Evolutionary conservation across 1,139 yeast species (phyloP), one percentile per base, ranked within the genome.

Genomic region (Schizosaccharomyces versatilis): DNA sequence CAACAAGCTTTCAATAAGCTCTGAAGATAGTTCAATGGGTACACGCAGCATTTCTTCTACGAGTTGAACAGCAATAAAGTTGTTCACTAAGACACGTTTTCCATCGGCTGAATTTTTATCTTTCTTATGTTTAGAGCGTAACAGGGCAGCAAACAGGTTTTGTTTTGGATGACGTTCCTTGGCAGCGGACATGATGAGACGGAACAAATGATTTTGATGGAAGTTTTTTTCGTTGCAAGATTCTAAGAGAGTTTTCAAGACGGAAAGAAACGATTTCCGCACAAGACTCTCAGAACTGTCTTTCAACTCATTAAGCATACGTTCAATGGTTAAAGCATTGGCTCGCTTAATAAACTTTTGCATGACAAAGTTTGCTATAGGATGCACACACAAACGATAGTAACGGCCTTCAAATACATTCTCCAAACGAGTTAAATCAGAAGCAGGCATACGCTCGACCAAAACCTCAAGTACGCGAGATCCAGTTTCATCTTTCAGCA

Each of bases 291-390:
- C 72, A 61, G 84, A 68, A 57, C 79, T 79, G 0, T 93, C 94
- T 41, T 84, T 74, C 48, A 85, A 70, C 56, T 72, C 74, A 62
- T 83, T 69, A 52, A 85, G 80, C 60, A 73, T 74, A 62, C 77
- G 77, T 14, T 15, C 78, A 77, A 57, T 75, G 76, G 58, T 77
- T 80, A 47, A 72, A 73, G 62, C 77, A 79, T 61, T 83, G 69
- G 62, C 78, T 79, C 64, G 74, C 72, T 36, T 41, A 62, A 83
- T 65, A 57, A 82, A 68, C 14, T 79, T 77, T 66, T 83, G 90
- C 41, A 88, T 74, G n/a, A 86, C 84, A 65, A 76, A 88, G 10
- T 80, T 81, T 54, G 94, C 96, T 2, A 86, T 81, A 53, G 85
- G 82, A 66, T 95, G 76, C 60, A 77, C 78, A 15, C 90, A 81